phyloP scores from a whole-genome alignment of 768 basidiomycete genomes.

The Boletus rubroflammeus region DNA sequence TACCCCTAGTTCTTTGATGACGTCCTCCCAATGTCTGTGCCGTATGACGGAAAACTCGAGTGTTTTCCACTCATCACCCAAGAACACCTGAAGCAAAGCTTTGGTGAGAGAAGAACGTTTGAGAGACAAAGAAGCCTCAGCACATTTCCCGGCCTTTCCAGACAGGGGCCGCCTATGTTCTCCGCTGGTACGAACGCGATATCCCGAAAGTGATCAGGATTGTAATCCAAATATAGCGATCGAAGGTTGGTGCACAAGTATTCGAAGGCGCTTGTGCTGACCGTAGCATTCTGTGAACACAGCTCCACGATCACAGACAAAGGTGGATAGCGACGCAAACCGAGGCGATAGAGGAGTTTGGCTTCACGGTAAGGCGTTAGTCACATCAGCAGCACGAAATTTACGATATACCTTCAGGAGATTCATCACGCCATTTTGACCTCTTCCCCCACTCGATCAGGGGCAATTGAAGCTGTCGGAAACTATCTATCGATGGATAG shows the following conservation, averaged over 20 bases:
- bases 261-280: constrained; percentile 56
- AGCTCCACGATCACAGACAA: no score
- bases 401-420: not conserved
- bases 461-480: constrained; percentile 68
- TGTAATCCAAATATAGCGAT: constrained; percentile 30
- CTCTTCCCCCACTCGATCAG: constrained; percentile 78
- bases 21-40: constrained; percentile 43
- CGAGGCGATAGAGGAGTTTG: not conserved
- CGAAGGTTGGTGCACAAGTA: constrained; percentile 59
- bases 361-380: not conserved
- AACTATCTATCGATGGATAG: constrained; percentile 73
- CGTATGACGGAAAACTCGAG: constrained; percentile 71
- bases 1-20: constrained; percentile 58
- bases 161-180: not conserved
- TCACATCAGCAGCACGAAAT: not conserved
- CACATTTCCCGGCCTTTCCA: not conserved
- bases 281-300: constrained; percentile 29
- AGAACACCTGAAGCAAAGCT: not conserved
- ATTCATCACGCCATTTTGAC: constrained; percentile 53
- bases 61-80: constrained; percentile 36
- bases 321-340: not conserved
- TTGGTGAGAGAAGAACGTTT: not conserved
- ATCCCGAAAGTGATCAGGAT: constrained; percentile 42
- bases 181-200: not conserved
- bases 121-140: not conserved